These are phyloP conservation scores for Fagopyrum esculentum DNA, from an alignment of 148 eudicot species.

Conservation along the genomic window DNA sequence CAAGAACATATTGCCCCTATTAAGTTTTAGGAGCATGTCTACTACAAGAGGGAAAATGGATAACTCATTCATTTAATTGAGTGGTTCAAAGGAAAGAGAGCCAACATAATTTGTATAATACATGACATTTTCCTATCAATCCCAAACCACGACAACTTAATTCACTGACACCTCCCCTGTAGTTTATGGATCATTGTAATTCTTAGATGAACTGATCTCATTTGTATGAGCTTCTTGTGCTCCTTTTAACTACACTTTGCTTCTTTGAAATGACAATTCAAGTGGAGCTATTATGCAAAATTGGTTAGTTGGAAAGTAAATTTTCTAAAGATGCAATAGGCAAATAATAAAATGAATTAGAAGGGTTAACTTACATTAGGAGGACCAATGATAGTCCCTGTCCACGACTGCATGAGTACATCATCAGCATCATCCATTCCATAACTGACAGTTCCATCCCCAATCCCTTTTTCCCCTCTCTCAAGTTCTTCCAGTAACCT, in stretches of 20 bases:
- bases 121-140: too few relatives aligned
- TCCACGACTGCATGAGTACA: conserved; percentile 65
- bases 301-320: too few relatives aligned
- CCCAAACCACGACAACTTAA: too few relatives aligned
- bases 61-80: too few relatives aligned
- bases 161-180: too few relatives aligned
- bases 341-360: background rate
- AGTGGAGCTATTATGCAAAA: background rate
- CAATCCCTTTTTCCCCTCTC: conserved; percentile 70
- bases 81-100: too few relatives aligned
- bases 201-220: background rate
- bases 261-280: background rate
- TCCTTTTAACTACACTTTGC: background rate
- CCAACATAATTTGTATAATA: background rate
- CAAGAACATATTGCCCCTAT: too few relatives aligned
- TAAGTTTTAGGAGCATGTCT: too few relatives aligned
- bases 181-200: background rate
- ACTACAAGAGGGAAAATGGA: too few relatives aligned
- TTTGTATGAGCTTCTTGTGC: background rate
- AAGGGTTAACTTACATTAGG: conserved; percentile 36
- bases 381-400: conserved; percentile 63
- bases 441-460: conserved; percentile 73
- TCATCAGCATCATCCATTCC: conserved; percentile 74
- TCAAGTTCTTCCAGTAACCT: conserved; percentile 67
- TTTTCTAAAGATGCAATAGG: background rate